Base-by-base conservation (phyloP, 2,329 filamentous ascomycete genomes). In the Xylariaceae sp. region DNA sequence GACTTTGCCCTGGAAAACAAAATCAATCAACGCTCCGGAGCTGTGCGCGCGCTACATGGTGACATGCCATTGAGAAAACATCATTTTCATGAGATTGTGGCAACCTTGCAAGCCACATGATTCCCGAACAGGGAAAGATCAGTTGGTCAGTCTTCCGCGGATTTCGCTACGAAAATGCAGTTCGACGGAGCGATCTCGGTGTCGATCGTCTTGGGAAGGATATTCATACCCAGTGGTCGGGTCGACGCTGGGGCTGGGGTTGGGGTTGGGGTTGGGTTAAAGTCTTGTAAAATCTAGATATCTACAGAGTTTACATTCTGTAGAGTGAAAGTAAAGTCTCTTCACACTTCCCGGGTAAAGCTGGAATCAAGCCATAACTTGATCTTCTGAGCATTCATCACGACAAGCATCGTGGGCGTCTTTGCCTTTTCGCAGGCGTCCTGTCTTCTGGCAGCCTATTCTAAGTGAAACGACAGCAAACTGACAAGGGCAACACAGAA, bases 41-140 rank as follows among this genome's bases (percentile, higher is more conserved):
- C 19, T 19, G 19, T 19, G 19, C 19, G 19, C 19, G 19, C 19
- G 19, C 19, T 19, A 19, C 19, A 19, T 19, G 19, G 43, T 50
- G 34, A n/a, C 46, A 48, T 54, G 26, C 47, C 44, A 44, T 55
- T 41, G 40, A 19, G 19, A 43, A 45, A 34, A 47, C 40, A 42
- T 44, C 6, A 37, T 41, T 46, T 46, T 9, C 32, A 49, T 43
- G 47, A 27, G 35, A 40, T 8, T 54, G 47, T 27, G 40, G 48
- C 37, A 59, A 52, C 55, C 54, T 52, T 44, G 57, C 40, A 58
- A 55, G 58, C 55, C 57, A 54, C 54, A 54, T 31, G 47, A 43
- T 19, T 42, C 46, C 52, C 48, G 51, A 49, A 52, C 34, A 31
- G 47, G 19, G 43, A 4, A 51, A 44, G 29, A 46, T 11, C 12